phyloP scores from a whole-genome alignment of 192 early-diverging fungal species.

The Gigaspora rosea region DNA sequence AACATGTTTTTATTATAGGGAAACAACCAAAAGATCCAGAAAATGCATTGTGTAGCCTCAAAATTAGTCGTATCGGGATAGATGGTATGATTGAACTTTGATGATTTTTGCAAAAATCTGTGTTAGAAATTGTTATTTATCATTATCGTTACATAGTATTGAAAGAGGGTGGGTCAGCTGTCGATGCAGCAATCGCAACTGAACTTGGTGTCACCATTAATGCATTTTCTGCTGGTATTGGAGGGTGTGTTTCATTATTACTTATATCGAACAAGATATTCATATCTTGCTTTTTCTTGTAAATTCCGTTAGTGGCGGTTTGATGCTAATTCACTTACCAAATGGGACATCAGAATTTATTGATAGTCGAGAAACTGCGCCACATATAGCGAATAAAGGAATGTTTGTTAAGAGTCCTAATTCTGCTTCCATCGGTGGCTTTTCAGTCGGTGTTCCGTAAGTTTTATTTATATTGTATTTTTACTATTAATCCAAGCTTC shows the following conservation, averaged over 20 bases:
- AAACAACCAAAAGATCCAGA: no score
- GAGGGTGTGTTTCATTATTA: conserved; percentile 51
- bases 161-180: conserved; percentile 83
- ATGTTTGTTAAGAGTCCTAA: conserved; percentile 82
- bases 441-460: conserved; percentile 23
- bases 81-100: not conserved
- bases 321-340: conserved; percentile 76
- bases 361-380: conserved; percentile 88
- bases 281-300: not conserved
- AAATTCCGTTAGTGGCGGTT: conserved; percentile 67
- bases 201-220: conserved; percentile 86
- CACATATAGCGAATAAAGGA: conserved; percentile 62
- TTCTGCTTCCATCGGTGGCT: conserved; percentile 69
- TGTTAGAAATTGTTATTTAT: not conserved
- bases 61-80: not conserved
- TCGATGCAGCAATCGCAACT: conserved; percentile 87
- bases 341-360: conserved; percentile 67
- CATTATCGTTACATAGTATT: conserved; percentile 48
- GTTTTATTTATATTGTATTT: no score
- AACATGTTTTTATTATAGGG: no score
- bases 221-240: conserved; percentile 86
- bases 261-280: not conserved
- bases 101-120: not conserved
- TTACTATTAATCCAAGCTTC: no score
- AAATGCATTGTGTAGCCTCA: not conserved